Conservation (phyloP, 2,329 filamentous ascomycete genomes). For the Zalaria sp. region DNA sequence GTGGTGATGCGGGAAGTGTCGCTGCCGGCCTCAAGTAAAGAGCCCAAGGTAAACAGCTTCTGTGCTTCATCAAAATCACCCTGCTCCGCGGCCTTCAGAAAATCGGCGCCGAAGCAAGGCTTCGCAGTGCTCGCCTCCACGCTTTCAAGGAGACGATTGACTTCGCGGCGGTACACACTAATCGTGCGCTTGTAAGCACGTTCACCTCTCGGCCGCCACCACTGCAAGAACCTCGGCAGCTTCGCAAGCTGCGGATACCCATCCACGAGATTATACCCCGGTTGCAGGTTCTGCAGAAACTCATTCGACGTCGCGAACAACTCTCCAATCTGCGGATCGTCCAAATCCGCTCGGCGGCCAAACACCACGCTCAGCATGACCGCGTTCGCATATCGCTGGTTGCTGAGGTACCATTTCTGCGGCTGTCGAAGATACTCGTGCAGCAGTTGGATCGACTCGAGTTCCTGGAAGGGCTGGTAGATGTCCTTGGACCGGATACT, state of each 20-base stretch:
- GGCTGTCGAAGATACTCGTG: slow-evolving; percentile 28
- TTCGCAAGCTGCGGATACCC: slow-evolving; percentile 9
- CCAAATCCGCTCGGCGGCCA: slow-evolving; percentile 12
- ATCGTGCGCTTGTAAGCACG: slow-evolving; percentile 1
- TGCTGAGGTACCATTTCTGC: slow-evolving; percentile 29
- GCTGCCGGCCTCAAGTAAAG: slow-evolving; percentile 10
- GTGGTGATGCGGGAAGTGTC: slow-evolving; percentile 13
- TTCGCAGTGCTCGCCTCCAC: slow-evolving; percentile 17
- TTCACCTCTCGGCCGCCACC: slow-evolving; percentile 2
- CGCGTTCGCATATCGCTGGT: slow-evolving; percentile 35
- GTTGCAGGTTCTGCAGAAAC: slow-evolving; percentile 3
- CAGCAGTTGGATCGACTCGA: slow-evolving; percentile 35
- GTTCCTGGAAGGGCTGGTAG: slow-evolving; percentile 29
- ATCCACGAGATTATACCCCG: slow-evolving; percentile 7
- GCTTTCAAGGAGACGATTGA: slow-evolving; percentile 12
- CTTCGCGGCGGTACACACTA: slow-evolving; percentile 1
- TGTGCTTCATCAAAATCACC: slow-evolving; percentile 9
- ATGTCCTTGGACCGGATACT: slow-evolving; percentile 27
- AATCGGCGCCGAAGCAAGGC: slow-evolving; percentile 23
- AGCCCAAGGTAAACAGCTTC: slow-evolving; percentile 4
- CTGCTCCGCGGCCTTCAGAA: slow-evolving; percentile 23
- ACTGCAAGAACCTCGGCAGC: slow-evolving; percentile 4
- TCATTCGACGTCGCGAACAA: slow-evolving; percentile 4
- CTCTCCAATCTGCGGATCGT: slow-evolving; percentile 11
- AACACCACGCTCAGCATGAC: slow-evolving; percentile 28